Conservation (phyloP, 1,139 yeast species). For the Candida neerlandica region DNA sequence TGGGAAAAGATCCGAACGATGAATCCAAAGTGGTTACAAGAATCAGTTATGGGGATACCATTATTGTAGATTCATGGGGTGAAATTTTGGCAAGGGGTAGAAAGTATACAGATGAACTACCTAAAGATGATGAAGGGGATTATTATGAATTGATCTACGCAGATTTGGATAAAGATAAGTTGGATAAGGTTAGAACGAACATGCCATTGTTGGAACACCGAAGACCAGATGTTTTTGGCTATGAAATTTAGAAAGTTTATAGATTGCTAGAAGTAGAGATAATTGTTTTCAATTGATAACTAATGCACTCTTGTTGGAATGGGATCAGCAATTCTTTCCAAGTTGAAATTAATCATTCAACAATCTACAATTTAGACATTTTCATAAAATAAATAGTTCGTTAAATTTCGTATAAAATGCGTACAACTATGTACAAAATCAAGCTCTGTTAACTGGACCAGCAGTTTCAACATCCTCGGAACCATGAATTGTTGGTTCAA, state of each 20-base stretch:
- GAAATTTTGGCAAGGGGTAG: conserved; percentile 62
- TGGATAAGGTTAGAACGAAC: conserved; percentile 55
- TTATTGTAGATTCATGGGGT: conserved; percentile 94
- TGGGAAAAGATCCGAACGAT: conserved; percentile 36
- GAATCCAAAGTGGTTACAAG: conserved; percentile 38
- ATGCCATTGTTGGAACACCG: conserved; percentile 81
- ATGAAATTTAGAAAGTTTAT: conserved; percentile 1
- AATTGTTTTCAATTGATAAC: background rate
- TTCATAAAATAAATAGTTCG: background rate
- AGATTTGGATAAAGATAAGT: conserved; percentile 59
- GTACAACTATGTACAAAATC: background rate
- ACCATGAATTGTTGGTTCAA: conserved; percentile 45
- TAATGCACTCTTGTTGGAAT: background rate
- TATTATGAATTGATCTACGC: conserved; percentile 61
- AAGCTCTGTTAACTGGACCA: conserved; percentile 42
- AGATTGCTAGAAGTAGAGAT: background rate
- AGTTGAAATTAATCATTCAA: background rate
- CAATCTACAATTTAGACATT: background rate
- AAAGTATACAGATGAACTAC: conserved; percentile 29
- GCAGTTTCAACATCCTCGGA: conserved; percentile 49
- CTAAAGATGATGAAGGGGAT: conserved; percentile 49
- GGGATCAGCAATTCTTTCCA: too few relatives aligned
- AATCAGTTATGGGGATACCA: conserved; percentile 79
- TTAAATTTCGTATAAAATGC: background rate
- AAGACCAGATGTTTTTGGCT: conserved; percentile 9